Evolutionary conservation across 2,329 filamentous ascomycete genomes (phyloP).

Genomic region (Colletotrichum noveboracense): DNA sequence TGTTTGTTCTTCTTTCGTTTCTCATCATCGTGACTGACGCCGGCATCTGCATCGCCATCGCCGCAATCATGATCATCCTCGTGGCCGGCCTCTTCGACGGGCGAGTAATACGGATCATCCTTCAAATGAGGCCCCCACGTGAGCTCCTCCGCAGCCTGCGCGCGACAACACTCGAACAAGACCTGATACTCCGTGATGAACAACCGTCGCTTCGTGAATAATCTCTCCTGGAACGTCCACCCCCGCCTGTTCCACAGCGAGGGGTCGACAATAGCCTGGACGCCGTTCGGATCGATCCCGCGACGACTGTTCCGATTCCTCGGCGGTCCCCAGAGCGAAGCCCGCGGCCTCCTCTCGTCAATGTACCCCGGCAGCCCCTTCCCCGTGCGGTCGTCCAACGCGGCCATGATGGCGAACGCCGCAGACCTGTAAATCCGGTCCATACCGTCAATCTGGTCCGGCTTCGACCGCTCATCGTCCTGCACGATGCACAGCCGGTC

Average conservation of each 20-base stretch:
- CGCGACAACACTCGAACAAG: conserved; percentile 13
- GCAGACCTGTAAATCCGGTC: conserved; percentile 48
- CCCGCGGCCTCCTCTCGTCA: background rate
- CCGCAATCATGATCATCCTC: background rate
- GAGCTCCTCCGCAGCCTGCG: conserved; percentile 3
- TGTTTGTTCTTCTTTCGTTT: background rate
- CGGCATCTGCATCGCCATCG: background rate
- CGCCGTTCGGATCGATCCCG: background rate
- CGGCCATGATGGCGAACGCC: conserved; percentile 47
- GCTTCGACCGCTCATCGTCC: conserved; percentile 42
- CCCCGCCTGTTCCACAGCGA: conserved; percentile 13
- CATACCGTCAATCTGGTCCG: conserved; percentile 46
- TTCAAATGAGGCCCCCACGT: background rate
- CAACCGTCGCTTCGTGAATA: conserved; percentile 13
- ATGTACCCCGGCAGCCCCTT: background rate
- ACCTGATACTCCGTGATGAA: conserved; percentile 20
- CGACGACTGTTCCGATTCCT: background rate
- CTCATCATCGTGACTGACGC: background rate
- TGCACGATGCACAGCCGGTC: conserved; percentile 50
- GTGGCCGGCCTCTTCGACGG: background rate
- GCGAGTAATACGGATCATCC: background rate
- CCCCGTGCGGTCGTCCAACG: conserved; percentile 36
- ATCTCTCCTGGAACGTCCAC: conserved; percentile 22
- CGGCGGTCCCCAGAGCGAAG: conserved; percentile 1
- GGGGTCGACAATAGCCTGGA: background rate